phyloP scores from a whole-genome alignment of 306 rosid species.

The Neltuma alba region DNA sequence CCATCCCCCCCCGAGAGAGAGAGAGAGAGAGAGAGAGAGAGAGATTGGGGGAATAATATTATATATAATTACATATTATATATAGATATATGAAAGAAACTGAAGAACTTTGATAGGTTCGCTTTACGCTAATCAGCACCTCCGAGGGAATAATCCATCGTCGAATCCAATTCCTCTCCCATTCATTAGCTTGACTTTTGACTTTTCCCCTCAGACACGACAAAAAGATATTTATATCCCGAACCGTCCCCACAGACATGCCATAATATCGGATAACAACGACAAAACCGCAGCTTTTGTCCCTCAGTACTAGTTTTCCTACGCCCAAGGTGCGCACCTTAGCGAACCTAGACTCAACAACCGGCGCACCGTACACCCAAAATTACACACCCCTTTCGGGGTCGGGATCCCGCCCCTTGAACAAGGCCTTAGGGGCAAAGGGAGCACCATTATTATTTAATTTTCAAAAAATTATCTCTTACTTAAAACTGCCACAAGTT shows the following conservation, averaged over 20 bases:
- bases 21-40: neutral
- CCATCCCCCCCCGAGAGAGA: too few relatives aligned
- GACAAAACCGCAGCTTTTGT: constrained; percentile 24
- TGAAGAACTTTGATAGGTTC: constrained; percentile 31
- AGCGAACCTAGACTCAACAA: constrained; percentile 30
- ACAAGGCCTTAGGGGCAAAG: neutral
- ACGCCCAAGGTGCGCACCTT: constrained; percentile 19
- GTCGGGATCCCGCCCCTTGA: neutral
- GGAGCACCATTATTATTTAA: too few relatives aligned
- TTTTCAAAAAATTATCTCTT: too few relatives aligned
- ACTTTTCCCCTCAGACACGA: constrained; percentile 37
- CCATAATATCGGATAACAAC: constrained; percentile 24
- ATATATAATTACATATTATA: neutral
- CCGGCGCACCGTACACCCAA: constrained; percentile 27
- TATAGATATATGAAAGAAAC: neutral
- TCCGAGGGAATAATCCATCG: constrained; percentile 44
- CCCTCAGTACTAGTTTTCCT: neutral
- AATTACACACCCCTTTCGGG: too few relatives aligned
- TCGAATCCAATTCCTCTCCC: constrained; percentile 40
- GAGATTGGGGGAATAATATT: neutral
- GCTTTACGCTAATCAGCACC: constrained; percentile 45
- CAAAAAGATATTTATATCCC: constrained; percentile 38
- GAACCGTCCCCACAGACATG: constrained; percentile 31
- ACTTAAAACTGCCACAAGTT: too few relatives aligned
- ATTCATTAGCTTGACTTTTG: constrained; percentile 21